These are phyloP conservation scores for Aspergillus puulaauensis DNA, from an alignment of 2,329 filamentous ascomycete species.

Conservation along the genomic window DNA sequence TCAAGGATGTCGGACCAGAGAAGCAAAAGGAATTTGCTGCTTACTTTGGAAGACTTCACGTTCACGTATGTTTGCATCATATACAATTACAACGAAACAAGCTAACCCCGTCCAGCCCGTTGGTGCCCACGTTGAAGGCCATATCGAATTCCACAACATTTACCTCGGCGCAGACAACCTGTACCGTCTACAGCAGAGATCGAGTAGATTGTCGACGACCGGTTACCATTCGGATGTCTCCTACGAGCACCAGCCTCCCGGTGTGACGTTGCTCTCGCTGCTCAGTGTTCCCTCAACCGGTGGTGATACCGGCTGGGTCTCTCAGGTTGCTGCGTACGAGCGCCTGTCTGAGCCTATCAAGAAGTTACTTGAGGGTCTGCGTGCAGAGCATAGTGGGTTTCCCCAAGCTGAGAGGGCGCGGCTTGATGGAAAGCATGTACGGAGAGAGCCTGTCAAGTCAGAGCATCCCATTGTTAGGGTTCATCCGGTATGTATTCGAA, in stretches of 20 bases:
- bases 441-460: conserved; percentile 31
- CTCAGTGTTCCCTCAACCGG: conserved; percentile 25
- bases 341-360: conserved; percentile 23
- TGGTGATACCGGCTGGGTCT: conserved; percentile 31
- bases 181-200: neutral
- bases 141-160: conserved; percentile 6
- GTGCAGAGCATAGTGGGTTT: conserved; percentile 28
- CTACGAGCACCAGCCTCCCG: conserved; percentile 31
- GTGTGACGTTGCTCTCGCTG: conserved; percentile 28
- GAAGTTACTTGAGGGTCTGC: conserved; percentile 28
- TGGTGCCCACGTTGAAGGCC: conserved; percentile 14
- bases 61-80: conserved; percentile 13
- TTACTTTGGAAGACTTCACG: conserved; percentile 29
- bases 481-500: conserved; percentile 23
- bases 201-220: neutral
- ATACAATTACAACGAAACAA: neutral
- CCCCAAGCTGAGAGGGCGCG: conserved; percentile 24
- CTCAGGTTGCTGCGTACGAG: conserved; percentile 29
- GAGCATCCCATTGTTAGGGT: conserved; percentile 33
- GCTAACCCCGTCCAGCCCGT: neutral
- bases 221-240: conserved; percentile 27
- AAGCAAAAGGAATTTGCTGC: conserved; percentile 35
- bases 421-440: conserved; percentile 21
- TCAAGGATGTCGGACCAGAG: conserved; percentile 41
- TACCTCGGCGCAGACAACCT: conserved; percentile 12